Conservation (phyloP, 805 yeast species). For the Yamadazyma paraphyllophila region DNA sequence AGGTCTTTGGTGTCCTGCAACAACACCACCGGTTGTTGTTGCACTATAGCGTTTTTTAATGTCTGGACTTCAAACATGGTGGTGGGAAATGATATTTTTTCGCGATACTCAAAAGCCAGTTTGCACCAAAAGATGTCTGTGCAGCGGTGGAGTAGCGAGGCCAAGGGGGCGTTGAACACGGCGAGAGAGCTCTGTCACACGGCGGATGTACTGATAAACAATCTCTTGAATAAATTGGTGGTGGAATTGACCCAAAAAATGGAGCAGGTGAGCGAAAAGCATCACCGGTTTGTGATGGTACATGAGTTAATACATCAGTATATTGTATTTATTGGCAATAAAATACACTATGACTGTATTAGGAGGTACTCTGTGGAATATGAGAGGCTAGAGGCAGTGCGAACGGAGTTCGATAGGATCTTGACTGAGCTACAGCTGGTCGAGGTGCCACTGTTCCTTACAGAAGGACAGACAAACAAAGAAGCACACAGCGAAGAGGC, state of each 20-base stretch:
- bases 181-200: conserved; percentile 33
- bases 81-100: not conserved
- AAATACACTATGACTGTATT: conserved; percentile 13
- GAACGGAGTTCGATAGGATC: conserved; percentile 24
- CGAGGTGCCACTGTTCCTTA: conserved; percentile 26
- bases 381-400: conserved; percentile 21
- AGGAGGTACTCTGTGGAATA: conserved; percentile 12
- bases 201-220: conserved; percentile 32
- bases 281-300: conserved; percentile 15
- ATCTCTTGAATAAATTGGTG: conserved; percentile 21
- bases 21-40: conserved; percentile 5
- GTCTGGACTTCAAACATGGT: conserved; percentile 6
- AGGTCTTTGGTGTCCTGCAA: not conserved
- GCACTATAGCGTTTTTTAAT: conserved; percentile 10
- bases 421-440: conserved; percentile 23
- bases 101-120: not conserved
- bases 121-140: not conserved
- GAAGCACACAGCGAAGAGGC: not conserved
- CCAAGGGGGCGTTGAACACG: conserved; percentile 17
- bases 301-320: conserved; percentile 8
- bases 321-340: conserved; percentile 12
- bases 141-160: conserved; percentile 23
- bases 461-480: conserved; percentile 4
- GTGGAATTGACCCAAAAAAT: conserved; percentile 22
- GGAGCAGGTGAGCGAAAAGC: conserved; percentile 14